phyloP scores from a whole-genome alignment of 78 protist species.

The Dictyostelium firmibasis region DNA sequence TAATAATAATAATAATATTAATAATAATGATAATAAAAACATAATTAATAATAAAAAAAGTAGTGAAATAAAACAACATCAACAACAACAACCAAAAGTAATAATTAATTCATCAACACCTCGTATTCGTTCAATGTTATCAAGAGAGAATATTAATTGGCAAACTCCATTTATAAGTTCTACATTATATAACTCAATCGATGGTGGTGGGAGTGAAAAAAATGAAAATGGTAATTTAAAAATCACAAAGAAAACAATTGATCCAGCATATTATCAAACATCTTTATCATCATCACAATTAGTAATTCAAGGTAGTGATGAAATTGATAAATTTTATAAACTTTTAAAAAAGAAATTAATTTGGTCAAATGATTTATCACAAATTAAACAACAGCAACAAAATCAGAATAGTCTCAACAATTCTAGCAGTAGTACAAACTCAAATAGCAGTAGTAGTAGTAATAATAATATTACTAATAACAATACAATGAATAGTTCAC shows the following conservation, averaged over 20 bases:
- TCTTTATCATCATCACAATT: slow-evolving; percentile 29
- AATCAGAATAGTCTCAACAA: neutral
- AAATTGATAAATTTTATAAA: neutral
- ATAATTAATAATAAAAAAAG: too few relatives aligned
- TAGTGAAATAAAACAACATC: too few relatives aligned
- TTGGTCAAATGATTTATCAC: neutral
- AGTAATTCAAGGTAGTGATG: neutral
- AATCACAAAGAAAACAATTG: neutral
- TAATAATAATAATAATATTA: neutral
- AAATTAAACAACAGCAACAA: neutral
- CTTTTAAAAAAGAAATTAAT: slow-evolving; percentile 8
- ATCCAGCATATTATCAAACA: slow-evolving; percentile 49
- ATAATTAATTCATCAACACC: slow-evolving; percentile 28
- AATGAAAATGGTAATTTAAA: neutral
- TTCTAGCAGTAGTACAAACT: neutral
- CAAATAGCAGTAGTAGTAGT: neutral
- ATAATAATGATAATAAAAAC: neutral
- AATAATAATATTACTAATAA: too few relatives aligned
- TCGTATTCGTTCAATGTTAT: slow-evolving; percentile 14
- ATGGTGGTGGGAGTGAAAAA: neutral
- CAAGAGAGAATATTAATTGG: slow-evolving; percentile 22
- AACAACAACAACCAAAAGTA: neutral
- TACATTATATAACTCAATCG: neutral
- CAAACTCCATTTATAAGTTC: slow-evolving; percentile 34
- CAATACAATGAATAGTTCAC: neutral